Percentiles rank a stretch among this genome's conserved stretches.
phyloP scores from a whole-genome alignment of 192 early-diverging fungal genomes.

The Coemansia sp. region DNA sequence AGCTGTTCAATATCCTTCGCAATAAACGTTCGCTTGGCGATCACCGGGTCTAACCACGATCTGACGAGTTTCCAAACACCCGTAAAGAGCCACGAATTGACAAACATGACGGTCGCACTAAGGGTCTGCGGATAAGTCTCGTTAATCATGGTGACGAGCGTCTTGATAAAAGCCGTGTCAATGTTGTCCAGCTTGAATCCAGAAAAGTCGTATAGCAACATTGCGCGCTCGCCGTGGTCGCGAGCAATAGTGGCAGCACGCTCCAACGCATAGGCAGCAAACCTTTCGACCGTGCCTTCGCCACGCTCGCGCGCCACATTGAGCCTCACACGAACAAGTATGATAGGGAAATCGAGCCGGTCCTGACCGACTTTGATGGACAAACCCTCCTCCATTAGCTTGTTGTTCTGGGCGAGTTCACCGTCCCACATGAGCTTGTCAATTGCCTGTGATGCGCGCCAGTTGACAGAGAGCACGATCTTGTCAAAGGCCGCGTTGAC shows the following conservation, averaged over 20 bases:
- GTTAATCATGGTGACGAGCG: conserved; percentile 71
- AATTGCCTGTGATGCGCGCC: conserved; percentile 66
- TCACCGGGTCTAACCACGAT: conserved; percentile 78
- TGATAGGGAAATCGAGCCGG: conserved; percentile 52
- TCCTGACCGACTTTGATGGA: conserved; percentile 49
- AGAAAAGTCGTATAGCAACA: conserved; percentile 73
- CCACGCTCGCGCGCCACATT: conserved; percentile 29
- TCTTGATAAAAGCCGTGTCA: conserved; percentile 72
- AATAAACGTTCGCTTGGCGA: conserved; percentile 76
- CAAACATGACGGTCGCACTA: conserved; percentile 67
- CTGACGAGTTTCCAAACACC: conserved; percentile 79
- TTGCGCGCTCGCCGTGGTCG: conserved; percentile 41
- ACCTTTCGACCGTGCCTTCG: conserved; percentile 18
- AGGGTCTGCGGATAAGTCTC: conserved; percentile 84
- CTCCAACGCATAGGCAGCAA: conserved; percentile 29
- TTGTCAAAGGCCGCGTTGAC: conserved; percentile 64
- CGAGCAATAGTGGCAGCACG: conserved; percentile 25
- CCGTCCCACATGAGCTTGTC: conserved; percentile 58
- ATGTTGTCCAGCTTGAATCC: conserved; percentile 70
- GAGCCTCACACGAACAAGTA: conserved; percentile 18
- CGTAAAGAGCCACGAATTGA: conserved; percentile 86
- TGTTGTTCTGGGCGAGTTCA: conserved; percentile 53
- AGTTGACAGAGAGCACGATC: conserved; percentile 63
- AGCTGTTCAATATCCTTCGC: conserved; percentile 65
- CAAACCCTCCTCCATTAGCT: conserved; percentile 51